These are phyloP conservation scores for Eleusine indica DNA, from an alignment of 176 grass and related monocot genomes.

Conservation along the genomic window DNA sequence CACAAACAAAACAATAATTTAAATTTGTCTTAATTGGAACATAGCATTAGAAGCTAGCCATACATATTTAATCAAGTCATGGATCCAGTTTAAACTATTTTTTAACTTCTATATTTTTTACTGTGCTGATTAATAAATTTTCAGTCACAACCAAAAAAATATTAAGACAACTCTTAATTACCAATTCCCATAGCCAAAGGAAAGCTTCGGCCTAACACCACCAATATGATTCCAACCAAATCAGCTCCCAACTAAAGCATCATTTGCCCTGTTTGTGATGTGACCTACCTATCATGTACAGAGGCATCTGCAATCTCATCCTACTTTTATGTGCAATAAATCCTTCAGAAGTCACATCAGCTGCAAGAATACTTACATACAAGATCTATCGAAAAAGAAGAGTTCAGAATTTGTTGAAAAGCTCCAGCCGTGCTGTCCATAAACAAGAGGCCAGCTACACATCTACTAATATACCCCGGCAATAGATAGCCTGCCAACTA, in stretches of 20 bases:
- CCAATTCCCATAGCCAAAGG: constrained; percentile 13
- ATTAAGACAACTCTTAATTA: constrained; percentile 30
- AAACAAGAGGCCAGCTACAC: neutral
- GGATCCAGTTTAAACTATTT: neutral
- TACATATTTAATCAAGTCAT: neutral
- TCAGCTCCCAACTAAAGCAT: constrained; percentile 33
- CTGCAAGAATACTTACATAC: constrained; percentile 23
- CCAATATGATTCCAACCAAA: constrained; percentile 45
- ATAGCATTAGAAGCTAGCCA: neutral
- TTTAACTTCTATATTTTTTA: constrained; percentile 1
- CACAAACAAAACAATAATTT: neutral
- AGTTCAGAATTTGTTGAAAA: constrained; percentile 14
- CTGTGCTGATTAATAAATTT: neutral
- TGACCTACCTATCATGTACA: constrained; percentile 30
- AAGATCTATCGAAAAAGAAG: constrained; percentile 18
- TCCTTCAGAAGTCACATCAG: constrained; percentile 37
- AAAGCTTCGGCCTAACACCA: constrained; percentile 36
- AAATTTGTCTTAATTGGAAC: neutral
- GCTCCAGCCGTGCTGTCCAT: neutral
- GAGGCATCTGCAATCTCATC: constrained; percentile 18
- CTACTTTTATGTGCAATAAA: constrained; percentile 50
- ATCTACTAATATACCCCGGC: neutral
- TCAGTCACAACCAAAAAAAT: neutral
- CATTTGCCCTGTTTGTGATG: constrained; percentile 32
- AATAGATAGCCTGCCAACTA: neutral